Evolutionary conservation across 2,329 filamentous ascomycete genomes (phyloP), one percentile per base, ranked within the genome.

Genomic region (Cytospora leucostoma): DNA sequence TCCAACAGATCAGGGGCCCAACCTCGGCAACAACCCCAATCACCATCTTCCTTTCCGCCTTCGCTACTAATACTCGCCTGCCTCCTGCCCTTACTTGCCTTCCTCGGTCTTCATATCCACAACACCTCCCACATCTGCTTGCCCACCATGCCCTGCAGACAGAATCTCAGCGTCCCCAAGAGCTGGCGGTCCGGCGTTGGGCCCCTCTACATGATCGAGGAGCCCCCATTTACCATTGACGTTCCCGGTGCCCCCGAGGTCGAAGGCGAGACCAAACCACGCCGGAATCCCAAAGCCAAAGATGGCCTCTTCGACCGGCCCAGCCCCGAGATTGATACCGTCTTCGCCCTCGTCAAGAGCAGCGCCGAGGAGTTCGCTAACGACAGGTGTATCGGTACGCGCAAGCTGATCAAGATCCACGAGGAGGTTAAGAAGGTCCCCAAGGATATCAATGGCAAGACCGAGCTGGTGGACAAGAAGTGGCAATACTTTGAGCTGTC

Each of bases 401-500:
- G 93, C 67, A 88, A 85, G 74, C 83, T 96, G 63, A 76, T 97
- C 76, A 82, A 88, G 76, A 86, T 88, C 54, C 92, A 96, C 77
- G 85, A 85, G 71, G 93, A 97, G 81, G 88, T 84, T 70, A 96
- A 94, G 81, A 95, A 92, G 83, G 80, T 97, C 69, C 90, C 93
- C 83, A 97, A 96, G 84, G 83, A 92, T 57, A 80, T 96, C 63
- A 91, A 96, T 72, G 93, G 93, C 69, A 84, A 90, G 74, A 84
- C 92, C 75, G 81, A 83, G 68, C 86, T 93, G 78, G 86, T 95
- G 38, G 91, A 96, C 67, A 97, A 96, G 86, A 86, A 94, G 75
- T 97, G 93, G 93, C 88, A 88, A 59, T 96, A 88, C 78, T 96
- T 92, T 70, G 93, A 97, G 82, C 86, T 96, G 69, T 88, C 89